Evolutionary conservation across 306 rosid species (phyloP).

Genomic region (Datisca glomerata): DNA sequence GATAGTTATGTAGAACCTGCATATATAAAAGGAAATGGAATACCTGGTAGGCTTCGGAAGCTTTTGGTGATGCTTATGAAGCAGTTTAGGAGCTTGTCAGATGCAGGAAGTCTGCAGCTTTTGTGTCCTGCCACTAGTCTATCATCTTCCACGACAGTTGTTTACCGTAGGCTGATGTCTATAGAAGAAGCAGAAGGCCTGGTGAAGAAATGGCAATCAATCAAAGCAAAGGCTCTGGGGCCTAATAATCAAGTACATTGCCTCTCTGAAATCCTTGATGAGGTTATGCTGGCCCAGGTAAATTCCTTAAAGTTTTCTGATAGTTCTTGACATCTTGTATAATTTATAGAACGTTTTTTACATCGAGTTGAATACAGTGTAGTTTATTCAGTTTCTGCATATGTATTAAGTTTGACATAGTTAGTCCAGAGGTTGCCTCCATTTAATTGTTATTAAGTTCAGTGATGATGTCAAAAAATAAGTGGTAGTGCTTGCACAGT

Average conservation of each 20-base stretch:
- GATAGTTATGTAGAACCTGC: constrained; percentile 41
- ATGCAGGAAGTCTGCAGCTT: constrained; percentile 22
- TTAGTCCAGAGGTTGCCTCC: too few relatives aligned
- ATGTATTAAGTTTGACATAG: too few relatives aligned
- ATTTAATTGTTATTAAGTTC: too few relatives aligned
- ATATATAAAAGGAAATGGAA: constrained; percentile 30
- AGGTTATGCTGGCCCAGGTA: constrained; percentile 95
- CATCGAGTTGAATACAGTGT: too few relatives aligned
- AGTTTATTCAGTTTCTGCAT: too few relatives aligned
- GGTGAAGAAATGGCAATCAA: constrained; percentile 80
- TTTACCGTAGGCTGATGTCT: constrained; percentile 48
- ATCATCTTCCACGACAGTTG: constrained; percentile 26
- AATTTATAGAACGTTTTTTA: too few relatives aligned
- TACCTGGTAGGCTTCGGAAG: constrained; percentile 37
- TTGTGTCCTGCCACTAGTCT: constrained; percentile 21
- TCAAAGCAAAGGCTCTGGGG: constrained; percentile 92
- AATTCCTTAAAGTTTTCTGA: too few relatives aligned
- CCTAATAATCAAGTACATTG: constrained; percentile 56
- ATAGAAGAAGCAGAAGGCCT: constrained; percentile 85
- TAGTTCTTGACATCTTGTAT: too few relatives aligned
- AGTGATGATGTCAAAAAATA: too few relatives aligned
- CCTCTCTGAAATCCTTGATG: constrained; percentile 73
- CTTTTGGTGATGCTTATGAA: constrained; percentile 31
- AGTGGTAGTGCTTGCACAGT: too few relatives aligned
- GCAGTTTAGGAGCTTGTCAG: constrained; percentile 26